Percentiles rank a stretch among this genome's conserved stretches.
These are phyloP conservation scores for Chaetomium cochliodes DNA, from an alignment of 495 filamentous ascomycete genomes.

Conservation along the genomic window DNA sequence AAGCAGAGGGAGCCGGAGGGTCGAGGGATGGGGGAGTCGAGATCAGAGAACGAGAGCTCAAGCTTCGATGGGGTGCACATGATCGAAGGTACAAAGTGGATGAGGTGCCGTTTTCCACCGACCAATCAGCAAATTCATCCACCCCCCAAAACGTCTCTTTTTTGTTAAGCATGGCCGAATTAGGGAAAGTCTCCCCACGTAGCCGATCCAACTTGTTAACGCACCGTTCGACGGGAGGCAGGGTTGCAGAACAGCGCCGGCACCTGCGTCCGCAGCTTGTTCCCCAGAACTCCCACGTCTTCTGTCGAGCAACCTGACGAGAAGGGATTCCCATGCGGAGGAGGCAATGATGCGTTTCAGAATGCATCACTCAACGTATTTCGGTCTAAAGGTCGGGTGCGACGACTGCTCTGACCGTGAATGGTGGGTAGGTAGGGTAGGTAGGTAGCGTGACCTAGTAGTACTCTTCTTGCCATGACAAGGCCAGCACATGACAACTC, in stretches of 20 bases:
- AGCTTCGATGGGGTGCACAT: conserved; percentile 35
- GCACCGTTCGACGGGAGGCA: too few species aligned
- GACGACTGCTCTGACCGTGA: neutral
- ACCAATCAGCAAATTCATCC: conserved; percentile 1
- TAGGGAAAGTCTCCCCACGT: neutral
- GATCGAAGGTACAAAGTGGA: conserved; percentile 28
- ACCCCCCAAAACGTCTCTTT: neutral
- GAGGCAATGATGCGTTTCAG: neutral
- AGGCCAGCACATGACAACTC: too few species aligned
- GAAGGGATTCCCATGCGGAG: neutral
- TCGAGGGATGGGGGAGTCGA: conserved; percentile 38
- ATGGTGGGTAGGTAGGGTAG: too few species aligned
- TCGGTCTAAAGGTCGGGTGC: too few species aligned
- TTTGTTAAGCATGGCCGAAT: neutral
- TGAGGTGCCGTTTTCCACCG: neutral
- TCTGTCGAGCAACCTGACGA: neutral
- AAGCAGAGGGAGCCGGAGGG: conserved; percentile 37
- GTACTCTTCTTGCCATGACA: too few species aligned
- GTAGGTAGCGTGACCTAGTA: too few species aligned
- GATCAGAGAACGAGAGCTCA: conserved; percentile 36
- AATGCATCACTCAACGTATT: neutral
- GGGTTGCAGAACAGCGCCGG: too few species aligned
- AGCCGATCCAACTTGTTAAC: neutral
- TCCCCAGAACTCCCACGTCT: neutral
- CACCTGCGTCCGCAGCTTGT: neutral